These are phyloP conservation scores for Aristolochia contorta DNA, from an alignment of 164 flowering plant genomes.

Conservation along the genomic window DNA sequence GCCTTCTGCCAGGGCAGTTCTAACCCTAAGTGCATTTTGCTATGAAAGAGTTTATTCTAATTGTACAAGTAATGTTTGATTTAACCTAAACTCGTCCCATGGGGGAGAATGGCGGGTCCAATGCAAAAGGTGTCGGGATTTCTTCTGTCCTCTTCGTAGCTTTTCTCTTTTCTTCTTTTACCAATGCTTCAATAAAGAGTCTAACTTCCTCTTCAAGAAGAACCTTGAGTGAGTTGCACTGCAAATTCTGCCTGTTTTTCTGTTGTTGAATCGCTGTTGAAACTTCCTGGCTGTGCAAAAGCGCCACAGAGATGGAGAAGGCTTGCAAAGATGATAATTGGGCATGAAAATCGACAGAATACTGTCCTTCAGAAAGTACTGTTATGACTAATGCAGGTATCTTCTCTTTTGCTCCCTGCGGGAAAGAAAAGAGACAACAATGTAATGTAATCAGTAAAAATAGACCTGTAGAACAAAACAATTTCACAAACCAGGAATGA, in stretches of 20 bases:
- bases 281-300: conserved; percentile 55
- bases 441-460: neutral
- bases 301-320: conserved; percentile 73
- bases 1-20: neutral
- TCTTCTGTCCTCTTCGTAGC: conserved; percentile 26
- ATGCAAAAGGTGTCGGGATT: conserved; percentile 31
- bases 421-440: neutral
- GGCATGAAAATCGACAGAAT: conserved; percentile 79
- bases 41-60: neutral
- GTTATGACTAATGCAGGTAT: conserved; percentile 55
- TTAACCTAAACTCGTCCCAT: conserved; percentile 49
- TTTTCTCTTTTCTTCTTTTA: conserved; percentile 49
- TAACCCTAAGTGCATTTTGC: neutral
- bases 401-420: conserved; percentile 63
- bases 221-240: conserved; percentile 46
- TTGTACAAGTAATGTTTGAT: neutral
- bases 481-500: neutral
- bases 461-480: neutral
- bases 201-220: conserved; percentile 59
- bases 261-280: conserved; percentile 22
- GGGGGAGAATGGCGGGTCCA: conserved; percentile 80
- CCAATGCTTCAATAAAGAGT: conserved; percentile 38
- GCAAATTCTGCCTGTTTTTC: conserved; percentile 22
- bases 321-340: conserved; percentile 78
- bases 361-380: conserved; percentile 39